Percentiles rank a stretch among this genome's conserved stretches.
phyloP scores from a whole-genome alignment of 768 basidiomycete genomes.

The Boletus pseudopeckii region DNA sequence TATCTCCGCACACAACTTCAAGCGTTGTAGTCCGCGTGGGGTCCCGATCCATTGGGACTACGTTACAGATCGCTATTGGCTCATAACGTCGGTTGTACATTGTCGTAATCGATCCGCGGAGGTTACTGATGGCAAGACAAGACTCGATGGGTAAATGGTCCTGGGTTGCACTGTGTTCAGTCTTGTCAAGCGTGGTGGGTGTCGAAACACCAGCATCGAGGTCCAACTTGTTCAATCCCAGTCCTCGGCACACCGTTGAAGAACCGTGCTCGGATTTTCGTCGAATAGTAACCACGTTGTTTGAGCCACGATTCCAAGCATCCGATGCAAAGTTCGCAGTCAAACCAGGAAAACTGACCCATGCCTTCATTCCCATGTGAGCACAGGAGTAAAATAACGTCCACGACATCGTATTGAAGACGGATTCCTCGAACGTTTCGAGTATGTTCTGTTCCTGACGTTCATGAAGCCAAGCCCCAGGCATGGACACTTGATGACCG shows the following conservation, averaged over 20 bases:
- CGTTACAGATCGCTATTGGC: not conserved
- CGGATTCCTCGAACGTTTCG: not conserved
- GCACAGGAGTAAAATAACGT: too few species aligned
- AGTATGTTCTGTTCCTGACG: not conserved
- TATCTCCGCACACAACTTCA: not conserved
- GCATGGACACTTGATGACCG: not conserved
- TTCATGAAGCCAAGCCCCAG: slow-evolving; percentile 5
- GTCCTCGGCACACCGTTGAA: not conserved
- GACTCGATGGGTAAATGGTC: not conserved
- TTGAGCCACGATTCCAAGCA: not conserved
- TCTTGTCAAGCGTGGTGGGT: not conserved
- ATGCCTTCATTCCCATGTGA: not conserved
- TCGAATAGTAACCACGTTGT: not conserved
- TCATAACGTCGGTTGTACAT: not conserved
- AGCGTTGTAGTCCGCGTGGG: not conserved
- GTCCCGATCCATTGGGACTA: not conserved
- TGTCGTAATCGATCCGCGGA: not conserved
- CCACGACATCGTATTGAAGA: not conserved
- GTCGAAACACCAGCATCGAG: not conserved
- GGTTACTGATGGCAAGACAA: too few species aligned
- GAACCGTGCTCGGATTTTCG: not conserved
- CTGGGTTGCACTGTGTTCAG: not conserved
- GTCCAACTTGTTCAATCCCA: not conserved
- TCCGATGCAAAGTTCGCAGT: not conserved
- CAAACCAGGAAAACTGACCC: not conserved